Conservation (phyloP, 495 filamentous ascomycete species). For the Hyaloscypha bicolor region DNA sequence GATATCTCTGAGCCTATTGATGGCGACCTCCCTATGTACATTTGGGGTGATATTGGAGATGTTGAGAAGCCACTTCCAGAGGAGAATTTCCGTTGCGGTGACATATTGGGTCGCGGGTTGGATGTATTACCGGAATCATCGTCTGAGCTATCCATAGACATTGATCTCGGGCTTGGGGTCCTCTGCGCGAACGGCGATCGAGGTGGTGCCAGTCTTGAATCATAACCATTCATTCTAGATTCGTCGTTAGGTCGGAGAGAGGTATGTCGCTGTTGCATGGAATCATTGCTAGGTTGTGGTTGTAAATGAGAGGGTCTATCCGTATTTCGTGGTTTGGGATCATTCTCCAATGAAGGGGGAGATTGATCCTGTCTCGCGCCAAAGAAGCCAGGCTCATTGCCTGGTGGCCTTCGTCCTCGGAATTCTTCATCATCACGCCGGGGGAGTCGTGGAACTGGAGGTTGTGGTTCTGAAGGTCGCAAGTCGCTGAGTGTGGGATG, state of each 20-base stretch:
- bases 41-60: conserved; percentile 64
- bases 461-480: conserved; percentile 39
- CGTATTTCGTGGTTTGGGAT: conserved; percentile 1
- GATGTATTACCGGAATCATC: conserved; percentile 39
- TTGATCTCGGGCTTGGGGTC: conserved; percentile 57
- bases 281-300: conserved; percentile 25
- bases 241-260: conserved; percentile 20
- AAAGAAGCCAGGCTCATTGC: conserved; percentile 17
- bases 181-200: conserved; percentile 57
- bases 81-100: conserved; percentile 58
- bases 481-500: conserved; percentile 73
- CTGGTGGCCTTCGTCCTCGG: conserved; percentile 27
- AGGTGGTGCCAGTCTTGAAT: conserved; percentile 51
- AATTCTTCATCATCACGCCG: conserved; percentile 28
- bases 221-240: conserved; percentile 22
- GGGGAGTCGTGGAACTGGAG: conserved; percentile 23
- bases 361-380: conserved; percentile 32
- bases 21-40: conserved; percentile 65
- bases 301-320: conserved; percentile 12
- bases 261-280: conserved; percentile 19
- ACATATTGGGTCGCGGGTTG: conserved; percentile 8
- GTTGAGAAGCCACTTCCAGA: conserved; percentile 65
- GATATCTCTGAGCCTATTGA: conserved; percentile 79
- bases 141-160: conserved; percentile 64
- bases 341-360: conserved; percentile 25